Evolutionary conservation across 2,329 filamentous ascomycete species (phyloP).

Genomic region (Corynespora cassiicola): DNA sequence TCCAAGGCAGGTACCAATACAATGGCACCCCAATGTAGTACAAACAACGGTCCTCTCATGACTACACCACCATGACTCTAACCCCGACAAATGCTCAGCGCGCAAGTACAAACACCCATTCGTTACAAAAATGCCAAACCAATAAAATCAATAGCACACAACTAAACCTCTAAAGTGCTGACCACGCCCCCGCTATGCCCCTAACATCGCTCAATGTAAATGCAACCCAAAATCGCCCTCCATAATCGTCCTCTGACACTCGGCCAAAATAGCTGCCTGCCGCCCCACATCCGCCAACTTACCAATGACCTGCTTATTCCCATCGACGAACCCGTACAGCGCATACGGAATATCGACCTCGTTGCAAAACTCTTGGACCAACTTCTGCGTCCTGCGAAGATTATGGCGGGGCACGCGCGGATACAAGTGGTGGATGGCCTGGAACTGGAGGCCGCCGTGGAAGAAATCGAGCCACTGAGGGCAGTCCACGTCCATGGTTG

Average conservation of each 20-base stretch:
- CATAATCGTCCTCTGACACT: conserved; percentile 57
- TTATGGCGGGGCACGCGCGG: conserved; percentile 74
- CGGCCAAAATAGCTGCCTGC: conserved; percentile 66
- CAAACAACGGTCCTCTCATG: no score
- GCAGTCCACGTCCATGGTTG: conserved; percentile 77
- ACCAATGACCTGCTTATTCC: conserved; percentile 65
- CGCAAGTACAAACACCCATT: no score
- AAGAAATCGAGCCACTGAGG: conserved; percentile 75
- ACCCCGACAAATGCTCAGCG: no score
- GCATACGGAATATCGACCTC: conserved; percentile 69
- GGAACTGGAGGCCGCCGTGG: conserved; percentile 76
- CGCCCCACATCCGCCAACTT: conserved; percentile 64
- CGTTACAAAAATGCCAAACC: no score
- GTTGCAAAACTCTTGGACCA: conserved; percentile 69
- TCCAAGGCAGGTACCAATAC: no score
- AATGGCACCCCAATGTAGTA: no score
- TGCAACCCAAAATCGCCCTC: conserved; percentile 39
- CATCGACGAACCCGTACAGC: conserved; percentile 66
- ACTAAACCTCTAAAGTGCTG: no score
- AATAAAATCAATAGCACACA: no score
- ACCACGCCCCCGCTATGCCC: no score
- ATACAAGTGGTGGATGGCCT: conserved; percentile 74
- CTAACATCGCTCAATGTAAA: conserved; percentile 12
- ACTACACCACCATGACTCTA: no score
- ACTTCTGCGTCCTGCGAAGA: conserved; percentile 63